Conservation (phyloP, 306 rosid genomes). For the Fagus sylvatica region DNA sequence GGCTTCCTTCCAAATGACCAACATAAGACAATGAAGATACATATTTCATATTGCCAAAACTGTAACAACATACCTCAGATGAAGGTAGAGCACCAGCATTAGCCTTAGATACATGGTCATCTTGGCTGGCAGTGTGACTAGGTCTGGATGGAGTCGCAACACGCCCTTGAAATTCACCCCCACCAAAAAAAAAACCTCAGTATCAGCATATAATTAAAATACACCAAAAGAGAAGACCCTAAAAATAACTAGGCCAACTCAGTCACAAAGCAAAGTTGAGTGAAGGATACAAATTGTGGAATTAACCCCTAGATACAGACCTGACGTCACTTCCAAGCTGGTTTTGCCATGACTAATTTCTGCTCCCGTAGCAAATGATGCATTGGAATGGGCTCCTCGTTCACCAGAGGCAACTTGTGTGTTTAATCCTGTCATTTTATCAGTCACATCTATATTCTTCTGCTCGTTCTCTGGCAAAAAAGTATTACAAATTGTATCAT, state of each 20-base stretch:
- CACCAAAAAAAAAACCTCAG: conserved; percentile 16
- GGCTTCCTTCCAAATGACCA: no score
- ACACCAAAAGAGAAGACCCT: conserved; percentile 8
- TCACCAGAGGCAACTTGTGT: conserved; percentile 49
- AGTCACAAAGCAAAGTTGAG: conserved; percentile 14
- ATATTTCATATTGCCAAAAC: not conserved
- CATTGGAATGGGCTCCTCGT: conserved; percentile 43
- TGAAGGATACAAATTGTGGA: conserved; percentile 2
- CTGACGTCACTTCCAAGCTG: conserved; percentile 60
- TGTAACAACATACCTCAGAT: conserved; percentile 54
- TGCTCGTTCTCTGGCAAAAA: conserved; percentile 49
- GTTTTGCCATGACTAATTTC: conserved; percentile 54
- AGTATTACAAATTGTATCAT: conserved; percentile 29
- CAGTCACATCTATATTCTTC: conserved; percentile 45
- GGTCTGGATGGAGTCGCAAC: conserved; percentile 45
- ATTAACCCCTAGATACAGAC: conserved; percentile 36
- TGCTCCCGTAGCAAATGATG: conserved; percentile 41
- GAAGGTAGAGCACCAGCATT: conserved; percentile 41
- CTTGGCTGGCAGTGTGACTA: conserved; percentile 30
- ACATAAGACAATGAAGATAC: no score
- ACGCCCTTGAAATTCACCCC: conserved; percentile 45
- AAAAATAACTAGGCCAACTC: conserved; percentile 10
- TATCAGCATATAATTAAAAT: conserved; percentile 18
- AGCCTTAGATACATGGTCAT: conserved; percentile 40
- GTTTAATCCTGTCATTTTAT: conserved; percentile 47